A percentile compares a stretch with the other conserved stretches of the same genome.
Conservation (phyloP, 257 asterid species). For the Solanum bulbocastanum region DNA sequence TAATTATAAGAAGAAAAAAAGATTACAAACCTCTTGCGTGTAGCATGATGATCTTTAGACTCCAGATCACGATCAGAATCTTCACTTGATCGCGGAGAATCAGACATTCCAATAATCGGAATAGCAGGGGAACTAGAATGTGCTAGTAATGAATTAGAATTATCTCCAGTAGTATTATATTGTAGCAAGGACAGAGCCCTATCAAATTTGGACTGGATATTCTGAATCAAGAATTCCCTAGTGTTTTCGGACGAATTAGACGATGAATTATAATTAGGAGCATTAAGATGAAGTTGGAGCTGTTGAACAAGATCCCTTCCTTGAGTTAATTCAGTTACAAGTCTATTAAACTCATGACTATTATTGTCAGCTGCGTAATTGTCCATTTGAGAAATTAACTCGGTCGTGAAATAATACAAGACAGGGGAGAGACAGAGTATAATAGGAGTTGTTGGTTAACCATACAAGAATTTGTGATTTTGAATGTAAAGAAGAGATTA, state of each 20-base stretch:
- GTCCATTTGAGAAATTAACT: constrained; percentile 24
- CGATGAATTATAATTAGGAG: constrained; percentile 3
- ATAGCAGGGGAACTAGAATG: background rate
- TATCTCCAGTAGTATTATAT: background rate
- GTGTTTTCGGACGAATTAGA: constrained; percentile 20
- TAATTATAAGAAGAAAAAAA: background rate
- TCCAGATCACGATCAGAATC: constrained; percentile 46
- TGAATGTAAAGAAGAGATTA: constrained; percentile 11
- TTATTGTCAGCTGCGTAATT: constrained; percentile 8
- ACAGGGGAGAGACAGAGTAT: background rate
- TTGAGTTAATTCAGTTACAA: constrained; percentile 35
- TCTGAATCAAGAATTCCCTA: constrained; percentile 39
- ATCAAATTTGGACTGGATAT: constrained; percentile 40
- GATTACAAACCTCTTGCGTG: constrained; percentile 46
- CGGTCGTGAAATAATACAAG: background rate
- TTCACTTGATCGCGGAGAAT: constrained; percentile 39
- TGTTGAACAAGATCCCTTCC: constrained; percentile 61
- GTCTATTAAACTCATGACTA: constrained; percentile 12
- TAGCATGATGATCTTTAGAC: constrained; percentile 24
- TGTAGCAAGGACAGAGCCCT: constrained; percentile 39
- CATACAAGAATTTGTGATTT: background rate
- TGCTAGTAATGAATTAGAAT: background rate
- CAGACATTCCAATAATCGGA: constrained; percentile 6
- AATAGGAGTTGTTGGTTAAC: background rate
- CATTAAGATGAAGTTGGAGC: constrained; percentile 42